These are phyloP conservation scores for Acanthamoeba lenticulata DNA, from an alignment of 208 protist genomes.

Conservation along the genomic window DNA sequence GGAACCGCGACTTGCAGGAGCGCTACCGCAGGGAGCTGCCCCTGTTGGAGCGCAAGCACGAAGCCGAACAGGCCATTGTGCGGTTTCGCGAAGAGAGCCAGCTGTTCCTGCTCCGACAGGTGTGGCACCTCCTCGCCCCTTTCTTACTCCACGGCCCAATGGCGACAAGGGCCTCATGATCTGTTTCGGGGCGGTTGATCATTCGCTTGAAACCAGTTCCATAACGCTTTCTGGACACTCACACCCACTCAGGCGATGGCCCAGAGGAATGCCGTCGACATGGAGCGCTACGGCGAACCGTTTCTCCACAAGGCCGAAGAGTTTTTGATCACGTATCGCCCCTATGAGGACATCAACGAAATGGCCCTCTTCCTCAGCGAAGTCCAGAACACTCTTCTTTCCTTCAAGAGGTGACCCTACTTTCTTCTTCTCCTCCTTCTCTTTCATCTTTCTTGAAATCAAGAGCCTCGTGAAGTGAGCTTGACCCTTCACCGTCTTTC, in stretches of 20 bases:
- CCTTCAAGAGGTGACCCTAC: background rate
- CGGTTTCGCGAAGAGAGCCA: background rate
- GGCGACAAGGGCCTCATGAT: background rate
- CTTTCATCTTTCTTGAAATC: background rate
- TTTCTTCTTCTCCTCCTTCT: background rate
- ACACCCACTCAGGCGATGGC: background rate
- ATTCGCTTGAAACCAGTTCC: too few relatives aligned
- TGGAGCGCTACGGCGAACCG: background rate
- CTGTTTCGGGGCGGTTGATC: too few relatives aligned
- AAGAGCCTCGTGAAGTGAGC: background rate
- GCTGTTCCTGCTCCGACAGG: background rate
- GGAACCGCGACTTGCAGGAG: background rate
- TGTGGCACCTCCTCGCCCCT: background rate
- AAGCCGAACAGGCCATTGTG: background rate
- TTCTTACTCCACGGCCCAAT: too few relatives aligned
- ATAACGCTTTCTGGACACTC: too few relatives aligned
- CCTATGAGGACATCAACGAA: background rate
- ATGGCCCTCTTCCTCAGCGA: background rate
- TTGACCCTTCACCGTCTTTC: background rate
- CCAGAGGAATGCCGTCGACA: background rate
- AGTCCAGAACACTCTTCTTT: background rate
- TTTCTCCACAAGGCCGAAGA: background rate
- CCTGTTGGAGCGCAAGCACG: background rate
- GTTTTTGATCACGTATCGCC: background rate
- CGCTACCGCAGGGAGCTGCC: background rate